Percentiles rank a stretch among this genome's conserved stretches.
phyloP scores from a whole-genome alignment of 2,329 filamentous ascomycete species.

The Colletotrichum theobromicola region DNA sequence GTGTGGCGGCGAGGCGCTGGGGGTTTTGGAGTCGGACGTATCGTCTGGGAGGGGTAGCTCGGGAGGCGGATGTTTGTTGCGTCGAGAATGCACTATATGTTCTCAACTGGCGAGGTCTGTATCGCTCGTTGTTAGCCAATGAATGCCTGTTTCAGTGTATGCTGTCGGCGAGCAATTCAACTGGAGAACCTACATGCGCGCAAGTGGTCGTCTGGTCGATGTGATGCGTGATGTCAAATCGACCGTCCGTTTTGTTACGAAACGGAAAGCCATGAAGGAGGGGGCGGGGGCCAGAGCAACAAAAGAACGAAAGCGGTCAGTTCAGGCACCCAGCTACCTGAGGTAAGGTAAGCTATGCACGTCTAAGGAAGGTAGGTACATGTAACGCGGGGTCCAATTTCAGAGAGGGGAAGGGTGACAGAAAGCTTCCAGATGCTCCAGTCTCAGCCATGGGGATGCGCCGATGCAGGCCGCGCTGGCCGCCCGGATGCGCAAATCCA shows the following conservation, averaged over 20 bases:
- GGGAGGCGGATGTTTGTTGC: background rate
- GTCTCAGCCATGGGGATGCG: slow-evolving; percentile 6
- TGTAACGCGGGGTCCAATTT: slow-evolving; percentile 16
- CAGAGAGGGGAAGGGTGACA: slow-evolving; percentile 13
- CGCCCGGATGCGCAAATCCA: background rate
- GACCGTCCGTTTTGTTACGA: slow-evolving; percentile 11
- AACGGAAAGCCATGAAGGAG: slow-evolving; percentile 18
- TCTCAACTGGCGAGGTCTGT: slow-evolving; percentile 8
- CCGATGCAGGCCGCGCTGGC: slow-evolving; percentile 8
- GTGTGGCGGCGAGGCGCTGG: slow-evolving; percentile 11
- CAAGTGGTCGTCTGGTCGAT: slow-evolving; percentile 4
- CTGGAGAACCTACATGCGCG: slow-evolving; percentile 2
- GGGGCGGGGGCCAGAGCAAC: slow-evolving; percentile 8
- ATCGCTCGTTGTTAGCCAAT: background rate
- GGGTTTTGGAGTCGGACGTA: slow-evolving; percentile 12
- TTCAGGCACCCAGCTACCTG: background rate
- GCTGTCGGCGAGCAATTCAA: background rate
- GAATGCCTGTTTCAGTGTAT: background rate
- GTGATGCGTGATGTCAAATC: slow-evolving; percentile 11
- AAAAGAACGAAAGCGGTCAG: slow-evolving; percentile 21
- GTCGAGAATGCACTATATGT: background rate
- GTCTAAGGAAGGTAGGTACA: slow-evolving; percentile 14
- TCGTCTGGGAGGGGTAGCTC: slow-evolving; percentile 11
- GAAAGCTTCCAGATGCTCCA: slow-evolving; percentile 9
- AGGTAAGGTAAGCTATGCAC: background rate